Conservation (phyloP, 169 alveolate genomes). For the Babesia ovata region DNA sequence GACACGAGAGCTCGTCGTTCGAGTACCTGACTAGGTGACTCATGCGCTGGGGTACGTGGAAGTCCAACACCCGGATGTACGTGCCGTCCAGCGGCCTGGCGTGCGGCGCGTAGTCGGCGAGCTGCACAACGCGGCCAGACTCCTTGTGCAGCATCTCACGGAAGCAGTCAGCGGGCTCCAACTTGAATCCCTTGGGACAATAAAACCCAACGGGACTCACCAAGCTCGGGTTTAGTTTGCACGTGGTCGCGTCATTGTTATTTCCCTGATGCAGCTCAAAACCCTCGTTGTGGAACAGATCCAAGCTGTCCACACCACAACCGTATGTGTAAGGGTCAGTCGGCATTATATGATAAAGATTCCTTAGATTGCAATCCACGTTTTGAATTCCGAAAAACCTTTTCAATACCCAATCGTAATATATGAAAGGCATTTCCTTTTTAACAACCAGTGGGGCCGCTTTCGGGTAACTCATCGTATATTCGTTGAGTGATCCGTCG, state of each 20-base stretch:
- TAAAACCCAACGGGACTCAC: constrained; percentile 60
- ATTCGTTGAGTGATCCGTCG: neutral
- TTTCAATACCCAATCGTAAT: constrained; percentile 37
- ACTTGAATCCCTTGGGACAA: constrained; percentile 45
- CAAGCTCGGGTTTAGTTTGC: constrained; percentile 35
- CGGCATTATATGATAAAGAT: constrained; percentile 16
- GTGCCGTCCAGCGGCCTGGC: constrained; percentile 23
- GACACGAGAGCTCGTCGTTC: constrained; percentile 6
- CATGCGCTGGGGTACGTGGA: neutral
- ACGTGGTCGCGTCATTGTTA: neutral
- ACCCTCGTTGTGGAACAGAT: constrained; percentile 24
- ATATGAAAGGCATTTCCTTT: neutral
- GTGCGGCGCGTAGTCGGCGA: constrained; percentile 13
- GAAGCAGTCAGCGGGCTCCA: constrained; percentile 64
- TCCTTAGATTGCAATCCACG: neutral
- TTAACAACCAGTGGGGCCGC: constrained; percentile 42
- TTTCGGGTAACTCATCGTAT: neutral
- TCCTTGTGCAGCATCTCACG: neutral
- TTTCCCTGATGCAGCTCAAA: neutral
- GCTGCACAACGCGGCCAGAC: constrained; percentile 1
- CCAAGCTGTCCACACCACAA: constrained; percentile 44
- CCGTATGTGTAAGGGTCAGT: constrained; percentile 71
- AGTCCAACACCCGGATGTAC: constrained; percentile 30
- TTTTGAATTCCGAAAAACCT: neutral
- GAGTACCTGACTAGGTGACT: neutral